Conservation (phyloP, 805 yeast species). For the Suhomyces sp. region DNA sequence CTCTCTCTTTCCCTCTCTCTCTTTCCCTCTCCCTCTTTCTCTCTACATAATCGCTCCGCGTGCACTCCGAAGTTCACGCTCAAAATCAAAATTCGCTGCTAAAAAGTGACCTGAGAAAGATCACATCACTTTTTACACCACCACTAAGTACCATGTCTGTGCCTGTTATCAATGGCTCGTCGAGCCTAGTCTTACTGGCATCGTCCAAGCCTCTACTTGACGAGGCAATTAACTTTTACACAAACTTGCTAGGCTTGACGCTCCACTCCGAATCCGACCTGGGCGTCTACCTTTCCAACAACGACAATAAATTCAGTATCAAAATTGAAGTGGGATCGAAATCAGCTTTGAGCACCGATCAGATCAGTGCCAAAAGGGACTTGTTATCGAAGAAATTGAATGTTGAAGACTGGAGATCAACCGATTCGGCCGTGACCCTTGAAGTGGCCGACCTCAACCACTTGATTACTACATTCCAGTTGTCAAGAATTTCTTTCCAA, state of each 20-base stretch:
- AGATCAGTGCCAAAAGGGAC: constrained; percentile 14
- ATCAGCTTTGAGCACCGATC: constrained; percentile 14
- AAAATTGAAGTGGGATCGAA: constrained; percentile 14
- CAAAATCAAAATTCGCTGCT: not conserved
- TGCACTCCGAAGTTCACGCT: not conserved
- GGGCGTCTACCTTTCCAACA: constrained; percentile 20
- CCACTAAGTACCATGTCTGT: constrained; percentile 9
- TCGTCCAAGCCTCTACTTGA: constrained; percentile 42
- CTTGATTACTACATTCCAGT: constrained; percentile 32
- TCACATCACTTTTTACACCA: not conserved
- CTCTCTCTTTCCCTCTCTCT: too few species aligned
- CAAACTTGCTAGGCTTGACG: constrained; percentile 28
- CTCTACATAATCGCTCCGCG: not conserved
- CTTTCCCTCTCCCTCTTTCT: not conserved
- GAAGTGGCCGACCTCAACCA: constrained; percentile 40
- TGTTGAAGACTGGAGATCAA: constrained; percentile 49
- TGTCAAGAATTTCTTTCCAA: constrained; percentile 42
- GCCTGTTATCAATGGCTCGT: constrained; percentile 55
- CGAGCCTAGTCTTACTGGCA: constrained; percentile 53
- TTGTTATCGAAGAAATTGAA: constrained; percentile 14
- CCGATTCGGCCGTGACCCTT: constrained; percentile 45
- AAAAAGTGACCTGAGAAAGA: not conserved
- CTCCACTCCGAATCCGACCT: constrained; percentile 19
- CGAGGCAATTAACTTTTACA: constrained; percentile 56
- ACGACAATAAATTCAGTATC: constrained; percentile 20